A percentile compares a stretch with the other conserved stretches of the same genome.
phyloP scores from a whole-genome alignment of 768 basidiomycete species.

The Leucocoprinus sp. region DNA sequence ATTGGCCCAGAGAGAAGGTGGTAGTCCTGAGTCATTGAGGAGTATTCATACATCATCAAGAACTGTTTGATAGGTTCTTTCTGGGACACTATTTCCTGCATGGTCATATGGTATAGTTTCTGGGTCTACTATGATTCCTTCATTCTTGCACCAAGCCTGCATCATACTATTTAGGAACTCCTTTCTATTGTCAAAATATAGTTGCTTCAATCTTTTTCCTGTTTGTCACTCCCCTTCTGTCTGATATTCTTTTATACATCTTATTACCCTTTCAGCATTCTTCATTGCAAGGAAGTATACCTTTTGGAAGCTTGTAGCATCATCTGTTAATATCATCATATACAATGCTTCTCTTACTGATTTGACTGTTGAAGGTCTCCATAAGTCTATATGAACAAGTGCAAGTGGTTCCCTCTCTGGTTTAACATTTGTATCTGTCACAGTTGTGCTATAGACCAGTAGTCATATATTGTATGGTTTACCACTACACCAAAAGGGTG shows the following conservation, averaged over 20 bases:
- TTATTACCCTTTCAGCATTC: constrained; percentile 10
- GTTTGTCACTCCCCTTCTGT: constrained; percentile 15
- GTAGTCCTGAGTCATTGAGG: constrained; percentile 17
- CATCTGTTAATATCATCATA: constrained; percentile 20
- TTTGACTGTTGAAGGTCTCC: constrained; percentile 15
- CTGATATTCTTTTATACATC: constrained; percentile 11
- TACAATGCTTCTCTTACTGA: constrained; percentile 16
- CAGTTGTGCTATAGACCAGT: too few relatives aligned
- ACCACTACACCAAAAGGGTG: too few relatives aligned
- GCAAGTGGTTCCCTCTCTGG: constrained; percentile 14
- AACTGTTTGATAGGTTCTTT: constrained; percentile 21
- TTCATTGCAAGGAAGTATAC: constrained; percentile 20
- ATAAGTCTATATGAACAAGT: constrained; percentile 19
- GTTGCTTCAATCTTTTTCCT: constrained; percentile 6
- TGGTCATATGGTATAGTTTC: constrained; percentile 21
- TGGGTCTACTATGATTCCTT: constrained; percentile 12
- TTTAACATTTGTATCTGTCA: too few relatives aligned
- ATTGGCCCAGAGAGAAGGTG: constrained; percentile 15
- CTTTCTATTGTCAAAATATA: constrained; percentile 13
- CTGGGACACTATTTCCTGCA: constrained; percentile 22
- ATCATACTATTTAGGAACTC: not conserved
- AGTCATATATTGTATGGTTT: too few relatives aligned
- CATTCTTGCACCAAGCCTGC: not conserved
- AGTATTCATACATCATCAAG: constrained; percentile 18
- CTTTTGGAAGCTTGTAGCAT: constrained; percentile 10